Percentiles rank a stretch among this genome's conserved stretches.
phyloP scores from a whole-genome alignment of 257 asterid genomes.

The Rauvolfia tetraphylla region DNA sequence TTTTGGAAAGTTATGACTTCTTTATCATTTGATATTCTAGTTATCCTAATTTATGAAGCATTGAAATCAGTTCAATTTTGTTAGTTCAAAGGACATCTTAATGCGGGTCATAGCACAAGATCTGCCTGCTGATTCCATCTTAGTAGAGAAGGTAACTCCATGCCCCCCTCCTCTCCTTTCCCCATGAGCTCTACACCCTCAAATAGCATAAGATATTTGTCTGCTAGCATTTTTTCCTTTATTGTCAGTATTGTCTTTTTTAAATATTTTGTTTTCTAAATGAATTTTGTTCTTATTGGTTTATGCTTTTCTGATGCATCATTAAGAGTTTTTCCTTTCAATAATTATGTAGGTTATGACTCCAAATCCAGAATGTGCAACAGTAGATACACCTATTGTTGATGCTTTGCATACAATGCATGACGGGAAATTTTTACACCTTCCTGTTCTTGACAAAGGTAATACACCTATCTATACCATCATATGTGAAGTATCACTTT shows the following conservation, averaged over 20 bases:
- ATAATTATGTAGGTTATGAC: slow-evolving; percentile 72
- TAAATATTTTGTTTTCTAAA: background rate
- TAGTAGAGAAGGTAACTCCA: slow-evolving; percentile 67
- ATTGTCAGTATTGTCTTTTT: background rate
- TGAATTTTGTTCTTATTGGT: background rate
- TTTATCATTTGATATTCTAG: background rate
- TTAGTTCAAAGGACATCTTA: slow-evolving; percentile 86
- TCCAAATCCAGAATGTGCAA: slow-evolving; percentile 89
- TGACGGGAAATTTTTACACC: slow-evolving; percentile 86
- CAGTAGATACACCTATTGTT: slow-evolving; percentile 78
- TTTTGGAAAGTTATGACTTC: background rate
- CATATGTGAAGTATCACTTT: background rate
- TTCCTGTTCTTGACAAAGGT: slow-evolving; percentile 54
- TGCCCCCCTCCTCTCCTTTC: slow-evolving; percentile 4
- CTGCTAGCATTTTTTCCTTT: background rate
- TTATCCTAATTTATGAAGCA: background rate
- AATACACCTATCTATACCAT: background rate
- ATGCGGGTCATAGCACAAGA: slow-evolving; percentile 89
- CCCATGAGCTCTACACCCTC: background rate
- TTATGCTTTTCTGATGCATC: background rate
- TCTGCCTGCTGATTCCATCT: slow-evolving; percentile 72
- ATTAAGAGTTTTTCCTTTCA: background rate
- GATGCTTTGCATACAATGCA: slow-evolving; percentile 98
- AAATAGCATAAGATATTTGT: background rate
- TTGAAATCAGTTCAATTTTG: slow-evolving; percentile 11